These are phyloP conservation scores for Backusella tuberculispora DNA, from an alignment of 192 early-diverging fungal genomes.

Conservation along the genomic window DNA sequence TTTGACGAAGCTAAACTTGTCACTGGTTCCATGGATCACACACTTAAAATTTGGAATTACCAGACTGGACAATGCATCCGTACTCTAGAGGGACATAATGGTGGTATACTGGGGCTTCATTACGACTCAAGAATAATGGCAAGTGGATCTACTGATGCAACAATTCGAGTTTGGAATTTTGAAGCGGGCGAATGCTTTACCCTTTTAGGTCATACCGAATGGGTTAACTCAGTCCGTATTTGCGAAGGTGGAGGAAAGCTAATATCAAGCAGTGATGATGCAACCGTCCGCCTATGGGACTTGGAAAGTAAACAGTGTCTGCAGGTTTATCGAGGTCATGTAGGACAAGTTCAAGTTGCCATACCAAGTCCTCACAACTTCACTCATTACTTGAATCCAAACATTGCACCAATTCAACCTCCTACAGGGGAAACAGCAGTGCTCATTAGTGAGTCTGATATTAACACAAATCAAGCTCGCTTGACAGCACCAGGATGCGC, in stretches of 20 bases:
- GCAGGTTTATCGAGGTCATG: constrained; percentile 67
- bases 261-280: constrained; percentile 89
- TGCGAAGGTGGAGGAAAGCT: constrained; percentile 60
- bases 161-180: constrained; percentile 87
- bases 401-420: constrained; percentile 7
- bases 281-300: constrained; percentile 80
- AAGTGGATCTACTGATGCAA: constrained; percentile 79
- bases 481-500: constrained; percentile 1
- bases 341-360: constrained; percentile 63
- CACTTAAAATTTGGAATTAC: constrained; percentile 90
- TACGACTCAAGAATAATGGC: constrained; percentile 76
- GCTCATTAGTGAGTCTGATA: background rate
- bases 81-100: constrained; percentile 68
- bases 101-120: constrained; percentile 81
- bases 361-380: constrained; percentile 23
- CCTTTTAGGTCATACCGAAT: constrained; percentile 78
- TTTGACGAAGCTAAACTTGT: constrained; percentile 94
- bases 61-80: constrained; percentile 84
- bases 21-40: constrained; percentile 88
- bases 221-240: constrained; percentile 86
- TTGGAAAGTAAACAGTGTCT: constrained; percentile 65
- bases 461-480: background rate
- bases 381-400: constrained; percentile 28
- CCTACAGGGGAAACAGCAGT: background rate
- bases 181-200: constrained; percentile 61